Evolutionary conservation across 805 yeast species (phyloP), one percentile per base, ranked within the genome.

Genomic region (Monosporozyma solicola): DNA sequence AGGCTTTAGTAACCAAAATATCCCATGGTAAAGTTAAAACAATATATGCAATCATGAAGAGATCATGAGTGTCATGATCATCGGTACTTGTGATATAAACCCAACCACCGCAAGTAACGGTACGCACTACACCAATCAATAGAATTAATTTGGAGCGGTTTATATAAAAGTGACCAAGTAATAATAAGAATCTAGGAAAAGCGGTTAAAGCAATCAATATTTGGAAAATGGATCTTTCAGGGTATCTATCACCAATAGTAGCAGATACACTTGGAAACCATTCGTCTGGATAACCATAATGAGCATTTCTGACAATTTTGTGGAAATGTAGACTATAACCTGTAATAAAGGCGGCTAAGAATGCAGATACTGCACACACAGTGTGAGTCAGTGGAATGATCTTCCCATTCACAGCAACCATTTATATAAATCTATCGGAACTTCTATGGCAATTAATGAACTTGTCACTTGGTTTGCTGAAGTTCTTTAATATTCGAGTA

Each of bases 251-350:
- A 47, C 99, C 99, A 65, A 94, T 94, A 1, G 99, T 81, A 1
- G 99, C 98, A 39, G 95, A 85, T 2, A 94, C 99, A 63, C 95
- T 85, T 2, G 99, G 99, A 66, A 94, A 92, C 98, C 99, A 94
- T 69, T 94, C 99, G 55, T 91, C 94, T 2, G 99, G 99, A 65
- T 89, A 94, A 1, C 96, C 95, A 65, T 75, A 91, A 57, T 81
- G 80, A 48, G 91, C 86, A 67, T 94, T 94, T 63, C 82, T 76
- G 10, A 94, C 96, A 65, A 94, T 94, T 66, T 94, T 90, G 55
- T 85, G 73, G 70, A 83, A 94, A 70, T 92, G 99, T 27, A 92
- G 75, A 51, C 75, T 74, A 56, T 80, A 80, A 0, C 96, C 97
- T 31, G 87, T 82, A 0, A 76, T 63, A 25, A 91, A 75, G 3